These are phyloP conservation scores for Nigrospora oryzae DNA, from an alignment of 2,329 filamentous ascomycete species.

Conservation along the genomic window DNA sequence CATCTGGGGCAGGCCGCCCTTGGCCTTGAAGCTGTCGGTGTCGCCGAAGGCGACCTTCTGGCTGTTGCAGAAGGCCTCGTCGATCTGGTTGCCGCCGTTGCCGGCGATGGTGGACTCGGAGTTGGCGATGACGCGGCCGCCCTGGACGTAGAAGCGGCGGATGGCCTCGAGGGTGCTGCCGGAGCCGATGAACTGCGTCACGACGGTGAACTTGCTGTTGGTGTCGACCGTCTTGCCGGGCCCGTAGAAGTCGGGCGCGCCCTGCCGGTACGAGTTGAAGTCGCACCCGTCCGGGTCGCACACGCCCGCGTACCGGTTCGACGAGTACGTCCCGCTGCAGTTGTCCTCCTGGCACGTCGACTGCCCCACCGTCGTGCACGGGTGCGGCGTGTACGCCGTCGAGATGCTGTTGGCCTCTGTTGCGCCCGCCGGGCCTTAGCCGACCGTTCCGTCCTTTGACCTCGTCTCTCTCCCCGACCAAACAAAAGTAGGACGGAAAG, in stretches of 20 bases:
- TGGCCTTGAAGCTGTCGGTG: slow-evolving; percentile 35
- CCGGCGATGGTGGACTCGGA: slow-evolving; percentile 18
- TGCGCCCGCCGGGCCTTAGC: too few relatives aligned
- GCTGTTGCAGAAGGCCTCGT: slow-evolving; percentile 41
- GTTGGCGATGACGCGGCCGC: slow-evolving; percentile 39
- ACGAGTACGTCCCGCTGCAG: slow-evolving; percentile 38
- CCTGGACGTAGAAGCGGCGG: slow-evolving; percentile 49
- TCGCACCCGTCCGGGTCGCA: slow-evolving; percentile 59
- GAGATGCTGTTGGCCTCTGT: slow-evolving; percentile 49
- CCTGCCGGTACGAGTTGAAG: slow-evolving; percentile 56
- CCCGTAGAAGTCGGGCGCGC: slow-evolving; percentile 50
- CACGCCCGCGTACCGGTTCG: slow-evolving; percentile 43
- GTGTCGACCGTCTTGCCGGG: slow-evolving; percentile 46
- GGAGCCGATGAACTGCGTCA: slow-evolving; percentile 48
- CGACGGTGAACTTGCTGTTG: slow-evolving; percentile 44
- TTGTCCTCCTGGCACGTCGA: slow-evolving; percentile 32
- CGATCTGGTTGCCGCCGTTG: slow-evolving; percentile 30
- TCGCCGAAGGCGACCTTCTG: slow-evolving; percentile 47
- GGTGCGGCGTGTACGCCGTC: slow-evolving; percentile 51
- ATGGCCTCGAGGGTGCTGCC: slow-evolving; percentile 40
- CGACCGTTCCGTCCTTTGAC: too few relatives aligned
- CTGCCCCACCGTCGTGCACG: slow-evolving; percentile 38
- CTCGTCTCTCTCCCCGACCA: too few relatives aligned
- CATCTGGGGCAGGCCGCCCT: slow-evolving; percentile 46
- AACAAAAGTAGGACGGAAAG: too few relatives aligned